Conservation (phyloP, 139 green algal genomes). For the Desmodesmus armatus region DNA sequence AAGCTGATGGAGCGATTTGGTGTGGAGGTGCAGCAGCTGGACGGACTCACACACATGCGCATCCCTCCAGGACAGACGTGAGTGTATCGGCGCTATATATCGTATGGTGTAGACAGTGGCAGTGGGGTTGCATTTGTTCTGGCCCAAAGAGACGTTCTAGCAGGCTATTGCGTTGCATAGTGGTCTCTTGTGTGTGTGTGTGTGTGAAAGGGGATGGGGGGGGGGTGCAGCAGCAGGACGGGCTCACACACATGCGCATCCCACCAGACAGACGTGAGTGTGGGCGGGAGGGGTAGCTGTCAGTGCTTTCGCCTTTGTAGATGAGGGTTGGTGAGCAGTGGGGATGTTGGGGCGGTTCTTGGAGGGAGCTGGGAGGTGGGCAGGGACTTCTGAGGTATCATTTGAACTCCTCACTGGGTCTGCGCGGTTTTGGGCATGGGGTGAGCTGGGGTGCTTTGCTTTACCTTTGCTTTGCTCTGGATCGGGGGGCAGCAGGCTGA, state of each 20-base stretch:
- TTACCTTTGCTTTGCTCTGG: not conserved
- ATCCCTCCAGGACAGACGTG: slow-evolving; percentile 62
- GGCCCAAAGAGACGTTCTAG: too few relatives aligned
- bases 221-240: slow-evolving; percentile 79
- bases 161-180: too few relatives aligned
- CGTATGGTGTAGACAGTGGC: too few relatives aligned
- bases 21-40: slow-evolving; percentile 80
- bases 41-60: slow-evolving; percentile 85
- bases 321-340: too few relatives aligned
- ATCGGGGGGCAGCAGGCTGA: not conserved
- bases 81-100: too few relatives aligned
- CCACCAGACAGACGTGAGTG: slow-evolving; percentile 53
- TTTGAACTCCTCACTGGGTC: too few relatives aligned
- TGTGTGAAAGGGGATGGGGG: slow-evolving; percentile 90
- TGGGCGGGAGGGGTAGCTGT: not conserved
- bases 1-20: slow-evolving; percentile 97
- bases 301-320: not conserved
- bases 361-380: too few relatives aligned
- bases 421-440: too few relatives aligned
- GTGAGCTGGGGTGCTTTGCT: not conserved
- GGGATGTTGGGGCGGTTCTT: too few relatives aligned
- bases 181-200: too few relatives aligned
- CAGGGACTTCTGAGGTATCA: too few relatives aligned
- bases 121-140: not conserved
- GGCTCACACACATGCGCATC: slow-evolving; percentile 81